Evolutionary conservation across 768 basidiomycete species (phyloP).

Genomic region (Phlegmacium glaucopus): DNA sequence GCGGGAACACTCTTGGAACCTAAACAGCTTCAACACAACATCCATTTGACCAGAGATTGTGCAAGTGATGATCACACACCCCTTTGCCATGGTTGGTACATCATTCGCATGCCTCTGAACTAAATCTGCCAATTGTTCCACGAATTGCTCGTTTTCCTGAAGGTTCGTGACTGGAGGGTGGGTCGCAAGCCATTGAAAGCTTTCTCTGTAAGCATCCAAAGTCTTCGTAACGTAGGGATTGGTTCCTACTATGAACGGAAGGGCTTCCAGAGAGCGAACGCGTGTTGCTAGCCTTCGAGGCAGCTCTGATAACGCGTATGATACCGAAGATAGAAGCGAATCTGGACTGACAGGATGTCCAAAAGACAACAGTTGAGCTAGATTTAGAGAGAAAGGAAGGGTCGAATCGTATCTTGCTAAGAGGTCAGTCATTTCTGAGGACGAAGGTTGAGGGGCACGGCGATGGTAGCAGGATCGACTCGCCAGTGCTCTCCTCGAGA

Average conservation of each 20-base stretch:
- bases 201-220: conserved; percentile 62
- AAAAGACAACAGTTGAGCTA: conserved; percentile 70
- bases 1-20: conserved; percentile 82
- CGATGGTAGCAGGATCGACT: conserved; percentile 16
- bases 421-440: conserved; percentile 53
- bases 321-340: conserved; percentile 71
- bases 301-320: conserved; percentile 71
- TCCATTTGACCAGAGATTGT: background rate
- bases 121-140: conserved; percentile 61
- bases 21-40: conserved; percentile 19
- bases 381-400: conserved; percentile 64
- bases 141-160: conserved; percentile 68
- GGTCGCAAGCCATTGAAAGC: conserved; percentile 67
- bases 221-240: conserved; percentile 82
- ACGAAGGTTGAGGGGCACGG: conserved; percentile 43
- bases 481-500: background rate
- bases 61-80: conserved; percentile 39
- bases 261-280: conserved; percentile 66
- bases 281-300: conserved; percentile 75
- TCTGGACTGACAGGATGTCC: conserved; percentile 69
- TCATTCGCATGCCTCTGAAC: conserved; percentile 83
- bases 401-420: conserved; percentile 62
- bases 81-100: conserved; percentile 88
- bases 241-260: conserved; percentile 87
- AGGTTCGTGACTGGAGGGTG: conserved; percentile 63